Base-by-base conservation (phyloP, 352 stramenopile genomes). In the Globisporangium iwayamae region DNA sequence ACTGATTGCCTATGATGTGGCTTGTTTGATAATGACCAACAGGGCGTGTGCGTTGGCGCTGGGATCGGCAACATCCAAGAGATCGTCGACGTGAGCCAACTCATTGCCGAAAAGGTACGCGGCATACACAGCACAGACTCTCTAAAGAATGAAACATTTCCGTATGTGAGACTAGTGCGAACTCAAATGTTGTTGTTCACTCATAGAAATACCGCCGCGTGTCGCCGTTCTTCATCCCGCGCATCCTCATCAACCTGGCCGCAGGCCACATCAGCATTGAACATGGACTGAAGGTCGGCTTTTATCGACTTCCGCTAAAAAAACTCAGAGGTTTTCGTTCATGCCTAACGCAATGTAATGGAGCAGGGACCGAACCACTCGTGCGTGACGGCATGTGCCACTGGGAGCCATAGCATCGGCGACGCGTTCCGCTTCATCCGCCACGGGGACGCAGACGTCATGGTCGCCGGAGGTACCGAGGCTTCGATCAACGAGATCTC, bases 391-490 rank as follows among this genome's bases (percentile, higher is more conserved):
- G 97, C 97, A 0, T 99, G 98, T 68, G 96, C 98, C 16, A 98
- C 96, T 32, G 96, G 96, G n/a, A 94, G 88, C 46, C 95, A 99
- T 74, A 94, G 93, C 48, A 98, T 99, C 62, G 96, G 96, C 8
- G 97, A 99, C 67, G 97, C 96, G 16, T 96, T 97, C 30, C 87
- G 83, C 63, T 75, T 94, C 28, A 94, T 96, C 68, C 81, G 84
- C 46, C 74, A 91, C 56, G 84, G 84, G 57, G 89, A 97, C 60
- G 96, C 94, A 1, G 93, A 98, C 61, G 77, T 98, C 20, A 99
- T 99, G 95, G 67, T 99, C 56, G 96, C 94, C 0, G 98, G 98
- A 43, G 97, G 97, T 50, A 96, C 92, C 9, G 98, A 99, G 76
- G 82, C 94, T 2, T 95, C 80, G 39, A 89, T 99, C 36, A 96